Percentiles rank a stretch among this genome's conserved stretches.
Conservation (phyloP, 1,139 yeast species). For the Blastobotrys capitulatus region DNA sequence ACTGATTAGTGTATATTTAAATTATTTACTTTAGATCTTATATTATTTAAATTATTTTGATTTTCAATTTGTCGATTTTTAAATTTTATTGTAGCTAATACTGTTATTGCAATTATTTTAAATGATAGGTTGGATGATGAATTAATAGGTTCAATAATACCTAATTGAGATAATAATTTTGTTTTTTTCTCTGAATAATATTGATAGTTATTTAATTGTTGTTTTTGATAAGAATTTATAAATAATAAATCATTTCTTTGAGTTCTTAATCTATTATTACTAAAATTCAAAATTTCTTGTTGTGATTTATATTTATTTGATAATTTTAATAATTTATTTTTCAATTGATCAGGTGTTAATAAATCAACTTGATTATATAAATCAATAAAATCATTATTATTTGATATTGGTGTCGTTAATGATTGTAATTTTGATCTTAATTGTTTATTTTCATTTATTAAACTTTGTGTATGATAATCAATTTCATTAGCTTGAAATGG, state of each 20-base stretch:
- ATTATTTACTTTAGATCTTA: background rate
- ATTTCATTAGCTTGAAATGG: conserved; percentile 13
- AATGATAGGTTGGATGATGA: background rate
- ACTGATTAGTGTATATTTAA: background rate
- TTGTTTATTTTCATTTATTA: conserved; percentile 11
- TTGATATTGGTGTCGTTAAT: background rate
- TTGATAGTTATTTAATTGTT: conserved; percentile 13
- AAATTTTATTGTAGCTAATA: conserved; percentile 15
- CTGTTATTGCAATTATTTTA: conserved; percentile 12
- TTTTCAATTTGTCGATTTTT: conserved; percentile 11
- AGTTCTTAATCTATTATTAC: conserved; percentile 12
- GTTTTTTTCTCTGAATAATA: conserved; percentile 12
- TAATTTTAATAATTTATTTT: conserved; percentile 1
- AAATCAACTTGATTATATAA: conserved; percentile 5
- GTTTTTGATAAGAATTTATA: conserved; percentile 13
- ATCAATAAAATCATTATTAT: conserved; percentile 3
- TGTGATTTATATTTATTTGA: background rate
- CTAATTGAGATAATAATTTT: conserved; percentile 8
- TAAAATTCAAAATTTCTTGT: background rate
- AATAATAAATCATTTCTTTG: conserved; percentile 17
- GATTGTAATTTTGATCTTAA: conserved; percentile 9
- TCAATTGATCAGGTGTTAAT: conserved; percentile 3
- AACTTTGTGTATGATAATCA: conserved; percentile 7
- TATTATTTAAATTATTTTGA: background rate
- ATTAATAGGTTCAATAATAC: background rate